Base-by-base conservation (phyloP, 176 grass and related monocot species). In the Oryza meyeriana region DNA sequence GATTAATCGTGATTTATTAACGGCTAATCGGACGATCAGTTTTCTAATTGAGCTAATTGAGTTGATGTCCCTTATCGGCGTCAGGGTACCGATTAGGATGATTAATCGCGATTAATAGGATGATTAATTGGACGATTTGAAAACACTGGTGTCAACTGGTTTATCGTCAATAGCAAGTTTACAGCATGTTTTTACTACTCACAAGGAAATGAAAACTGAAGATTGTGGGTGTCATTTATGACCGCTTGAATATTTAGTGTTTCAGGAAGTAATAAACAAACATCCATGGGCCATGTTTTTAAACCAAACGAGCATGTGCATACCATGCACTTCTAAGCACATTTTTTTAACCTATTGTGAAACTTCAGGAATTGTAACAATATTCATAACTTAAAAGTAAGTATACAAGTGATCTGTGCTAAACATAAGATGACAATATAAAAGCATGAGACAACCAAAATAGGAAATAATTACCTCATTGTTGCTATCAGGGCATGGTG, bases 391-490 rank as follows among this genome's bases (percentile, higher is more conserved):
- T 64, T 47, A 16, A 87, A 0, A 22, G 26, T n/a, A n/a, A n/a
- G 9, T 35, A 39, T 62, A 45, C 22, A 6, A 81, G 12, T 64
- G 18, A 10, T 24, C 14, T 81, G 12, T 77, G 12, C 4, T 36
- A 44, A 44, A 27, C 36, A 79, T 8, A 61, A 79, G 22, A 86
- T 35, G 29, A n/a, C 0, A 61, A 17, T 5, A 35, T 6, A 45
- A 14, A 72, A 73, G 12, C 6, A 29, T 17, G n/a, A n/a, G n/a
- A n/a, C n/a, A n/a, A n/a, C n/a, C n/a, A 27, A 4, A 84, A 62
- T 24, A 68, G 75, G 14, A 76, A 81, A 75, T 40, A 12, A 45
- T 78, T 78, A 99, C 96, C 96, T 88, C 88, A 83, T 70, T 74
- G 16, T 14, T 80, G 68, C 76, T 76, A 75, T 65, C 87, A 10